These are phyloP conservation scores for Fusarium setosum DNA, from an alignment of 2,329 filamentous ascomycete species.

Conservation along the genomic window DNA sequence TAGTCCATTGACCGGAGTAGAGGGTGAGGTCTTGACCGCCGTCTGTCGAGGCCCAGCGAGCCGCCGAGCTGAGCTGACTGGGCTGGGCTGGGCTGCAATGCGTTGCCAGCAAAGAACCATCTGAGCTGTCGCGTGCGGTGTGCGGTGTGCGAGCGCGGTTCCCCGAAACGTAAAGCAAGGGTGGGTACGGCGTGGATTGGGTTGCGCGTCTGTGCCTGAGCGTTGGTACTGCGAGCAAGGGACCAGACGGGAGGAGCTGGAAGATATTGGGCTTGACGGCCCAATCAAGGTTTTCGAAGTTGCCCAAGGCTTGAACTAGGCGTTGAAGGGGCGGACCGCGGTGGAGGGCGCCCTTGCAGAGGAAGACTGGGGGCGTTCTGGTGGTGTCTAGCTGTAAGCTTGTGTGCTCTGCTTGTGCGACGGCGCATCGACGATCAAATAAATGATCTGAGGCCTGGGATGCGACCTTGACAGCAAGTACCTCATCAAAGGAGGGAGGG, in stretches of 20 bases:
- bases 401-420: not conserved
- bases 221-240: slow-evolving; percentile 4
- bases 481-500: slow-evolving; percentile 2
- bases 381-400: slow-evolving; percentile 20
- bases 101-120: slow-evolving; percentile 31
- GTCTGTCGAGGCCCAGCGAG: slow-evolving; percentile 6
- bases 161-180: slow-evolving; percentile 13
- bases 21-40: slow-evolving; percentile 18
- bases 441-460: slow-evolving; percentile 36
- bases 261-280: not conserved
- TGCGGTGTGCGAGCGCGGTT: slow-evolving; percentile 26
- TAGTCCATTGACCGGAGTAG: slow-evolving; percentile 12
- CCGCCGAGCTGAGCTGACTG: not conserved
- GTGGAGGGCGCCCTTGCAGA: slow-evolving; percentile 39
- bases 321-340: slow-evolving; percentile 33
- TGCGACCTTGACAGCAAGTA: slow-evolving; percentile 28
- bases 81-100: slow-evolving; percentile 30
- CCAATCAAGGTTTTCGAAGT: slow-evolving; percentile 25
- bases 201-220: slow-evolving; percentile 25
- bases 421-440: slow-evolving; percentile 18
- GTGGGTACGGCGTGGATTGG: slow-evolving; percentile 15
- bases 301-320: slow-evolving; percentile 19
- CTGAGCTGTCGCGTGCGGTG: slow-evolving; percentile 19
- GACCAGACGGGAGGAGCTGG: slow-evolving; percentile 6
- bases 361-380: slow-evolving; percentile 28